Evolutionary conservation across 768 basidiomycete genomes (phyloP), one percentile per base, ranked within the genome.

Genomic region (Piloderma croceum): DNA sequence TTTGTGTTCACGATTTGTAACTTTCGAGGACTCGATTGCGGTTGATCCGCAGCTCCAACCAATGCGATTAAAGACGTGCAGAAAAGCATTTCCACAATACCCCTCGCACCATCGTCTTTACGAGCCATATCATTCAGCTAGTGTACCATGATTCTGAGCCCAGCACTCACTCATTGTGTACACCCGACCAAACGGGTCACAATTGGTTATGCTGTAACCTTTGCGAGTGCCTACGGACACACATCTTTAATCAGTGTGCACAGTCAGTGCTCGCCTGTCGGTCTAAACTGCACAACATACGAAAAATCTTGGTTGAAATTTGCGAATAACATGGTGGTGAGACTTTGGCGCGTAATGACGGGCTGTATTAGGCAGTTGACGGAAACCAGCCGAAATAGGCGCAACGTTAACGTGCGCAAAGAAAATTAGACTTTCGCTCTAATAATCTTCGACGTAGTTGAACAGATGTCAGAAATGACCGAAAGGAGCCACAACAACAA

Each of bases 271-370:
- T 17, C 4, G 24, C 31, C 19, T 21, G 15, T 15, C 31, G 9
- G 12, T 21, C 23, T 22, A 13, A 23, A 24, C 3, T 31, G 0
- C 0, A 18, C 13, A 17, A 57, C 84, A 41, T 61, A 92, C 81
- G 90, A 91, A 62, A 90, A 93, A 60, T 98, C 93, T 57, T 98
- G 94, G 64, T 98, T 98, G 73, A 97, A 97, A 67, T 92, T 94
- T 35, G 89, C 89, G 50, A 89, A 90, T 31, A 90, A 68, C 82
- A 78, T 76, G 56, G 68, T 74, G 27, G 27, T n/a, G n/a, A n/a
- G n/a, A n/a, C n/a, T n/a, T n/a, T n/a, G n/a, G n/a, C n/a, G n/a
- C n/a, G n/a, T n/a, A n/a, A n/a, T n/a, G n/a, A n/a, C n/a, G n/a
- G n/a, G n/a, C n/a, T n/a, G n/a, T n/a, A n/a, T n/a, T n/a, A n/a